Conservation (phyloP, 352 stramenopile genomes). For the Discostella stelligera region DNA sequence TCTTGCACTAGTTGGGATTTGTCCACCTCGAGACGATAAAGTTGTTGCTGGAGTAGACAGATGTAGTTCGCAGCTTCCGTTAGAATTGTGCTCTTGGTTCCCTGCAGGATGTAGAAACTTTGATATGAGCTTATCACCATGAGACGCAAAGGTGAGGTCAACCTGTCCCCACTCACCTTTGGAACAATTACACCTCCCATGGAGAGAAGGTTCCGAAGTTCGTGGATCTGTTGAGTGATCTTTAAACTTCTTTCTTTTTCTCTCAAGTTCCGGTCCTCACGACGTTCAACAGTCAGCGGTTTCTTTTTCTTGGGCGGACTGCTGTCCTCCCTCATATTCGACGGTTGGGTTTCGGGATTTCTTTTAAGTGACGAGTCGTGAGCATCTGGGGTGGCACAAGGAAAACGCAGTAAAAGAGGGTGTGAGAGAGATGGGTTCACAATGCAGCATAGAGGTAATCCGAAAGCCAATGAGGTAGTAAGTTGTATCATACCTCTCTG, state of each 20-base stretch:
- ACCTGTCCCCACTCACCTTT: conserved; percentile 47
- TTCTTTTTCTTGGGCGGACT: conserved; percentile 38
- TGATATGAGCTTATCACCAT: neutral
- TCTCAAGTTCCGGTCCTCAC: conserved; percentile 78
- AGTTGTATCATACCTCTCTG: neutral
- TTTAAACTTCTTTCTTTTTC: conserved; percentile 82
- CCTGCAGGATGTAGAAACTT: conserved; percentile 21
- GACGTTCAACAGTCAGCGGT: conserved; percentile 36
- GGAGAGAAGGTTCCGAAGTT: conserved; percentile 70
- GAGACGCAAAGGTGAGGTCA: neutral
- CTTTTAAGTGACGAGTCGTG: conserved; percentile 2
- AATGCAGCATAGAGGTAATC: neutral
- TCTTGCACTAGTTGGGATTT: conserved; percentile 74
- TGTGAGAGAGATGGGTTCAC: neutral
- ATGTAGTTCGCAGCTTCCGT: conserved; percentile 83
- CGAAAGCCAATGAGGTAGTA: neutral
- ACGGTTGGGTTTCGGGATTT: conserved; percentile 1
- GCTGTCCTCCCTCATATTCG: neutral
- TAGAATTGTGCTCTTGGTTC: conserved; percentile 80
- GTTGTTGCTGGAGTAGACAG: conserved; percentile 78
- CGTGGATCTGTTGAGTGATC: conserved; percentile 80
- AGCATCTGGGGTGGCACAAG: neutral
- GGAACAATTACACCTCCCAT: conserved; percentile 79
- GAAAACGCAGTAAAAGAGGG: neutral
- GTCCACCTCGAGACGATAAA: conserved; percentile 76